Percentiles rank a stretch among this genome's conserved stretches.
Conservation (phyloP, 225 moss, liverwort and hornwort species). For the Pseudisothecium myosuroides region DNA sequence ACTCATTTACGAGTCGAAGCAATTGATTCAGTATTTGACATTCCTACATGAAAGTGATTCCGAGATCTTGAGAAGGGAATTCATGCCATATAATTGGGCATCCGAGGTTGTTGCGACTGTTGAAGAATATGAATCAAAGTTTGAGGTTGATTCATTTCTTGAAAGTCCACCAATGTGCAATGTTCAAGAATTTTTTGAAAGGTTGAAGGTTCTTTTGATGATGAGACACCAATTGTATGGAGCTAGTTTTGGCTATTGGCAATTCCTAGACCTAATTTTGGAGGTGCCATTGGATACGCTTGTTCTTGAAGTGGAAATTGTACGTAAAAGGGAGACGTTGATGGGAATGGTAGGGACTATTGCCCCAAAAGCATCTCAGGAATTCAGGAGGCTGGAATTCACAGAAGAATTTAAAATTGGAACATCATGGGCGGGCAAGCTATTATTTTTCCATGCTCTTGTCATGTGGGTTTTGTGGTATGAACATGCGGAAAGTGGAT, state of each 20-base stretch:
- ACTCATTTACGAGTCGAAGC: neutral
- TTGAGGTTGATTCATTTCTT: neutral
- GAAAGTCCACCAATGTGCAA: rapidly evolving
- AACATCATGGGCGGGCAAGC: neutral
- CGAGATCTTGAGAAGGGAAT: neutral
- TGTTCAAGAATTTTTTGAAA: neutral
- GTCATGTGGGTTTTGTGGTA: neutral
- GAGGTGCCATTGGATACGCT: no score
- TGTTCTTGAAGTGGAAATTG: no score
- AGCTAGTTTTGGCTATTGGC: neutral
- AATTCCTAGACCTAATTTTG: no score
- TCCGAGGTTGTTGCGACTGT: neutral
- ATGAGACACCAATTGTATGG: neutral
- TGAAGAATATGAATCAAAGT: neutral
- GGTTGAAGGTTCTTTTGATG: neutral
- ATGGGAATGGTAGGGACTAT: rapidly evolving
- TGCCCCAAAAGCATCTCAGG: rapidly evolving
- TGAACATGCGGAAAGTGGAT: neutral
- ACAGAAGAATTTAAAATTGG: neutral
- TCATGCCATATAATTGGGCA: neutral
- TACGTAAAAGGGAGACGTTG: neutral
- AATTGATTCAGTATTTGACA: neutral
- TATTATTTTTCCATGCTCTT: neutral
- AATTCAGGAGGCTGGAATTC: rapidly evolving
- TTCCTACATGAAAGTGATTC: neutral